phyloP scores from a whole-genome alignment of 495 filamentous ascomycete genomes.

The Aspergillus diversus region DNA sequence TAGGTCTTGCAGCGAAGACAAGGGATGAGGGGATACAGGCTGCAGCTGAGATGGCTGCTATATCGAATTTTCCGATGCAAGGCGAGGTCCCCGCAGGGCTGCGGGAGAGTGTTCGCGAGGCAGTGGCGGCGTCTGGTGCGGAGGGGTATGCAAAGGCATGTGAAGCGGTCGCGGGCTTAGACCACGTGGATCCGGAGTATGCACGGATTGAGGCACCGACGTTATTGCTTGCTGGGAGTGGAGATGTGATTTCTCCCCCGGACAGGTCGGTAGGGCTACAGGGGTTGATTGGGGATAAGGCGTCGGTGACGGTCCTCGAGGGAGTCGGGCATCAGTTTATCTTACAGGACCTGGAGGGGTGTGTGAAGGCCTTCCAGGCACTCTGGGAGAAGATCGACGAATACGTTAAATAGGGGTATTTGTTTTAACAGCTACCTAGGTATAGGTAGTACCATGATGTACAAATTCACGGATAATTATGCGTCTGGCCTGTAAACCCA shows the following conservation, averaged over 20 bases:
- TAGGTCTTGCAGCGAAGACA: conserved; percentile 6
- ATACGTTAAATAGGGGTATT: background rate
- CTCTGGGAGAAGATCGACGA: background rate
- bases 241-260: conserved; percentile 16
- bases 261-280: conserved; percentile 3
- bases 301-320: conserved; percentile 6
- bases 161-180: conserved; percentile 7
- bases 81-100: background rate
- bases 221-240: conserved; percentile 3
- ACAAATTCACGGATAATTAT: background rate
- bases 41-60: conserved; percentile 1
- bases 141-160: conserved; percentile 10
- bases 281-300: conserved; percentile 14
- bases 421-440: background rate
- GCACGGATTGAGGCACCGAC: conserved; percentile 7
- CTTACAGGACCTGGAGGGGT: conserved; percentile 13
- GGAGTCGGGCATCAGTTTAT: conserved; percentile 15
- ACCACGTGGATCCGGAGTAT: conserved; percentile 13
- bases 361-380: background rate
- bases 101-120: conserved; percentile 3
- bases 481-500: too few relatives aligned
- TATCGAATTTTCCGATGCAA: conserved; percentile 3
- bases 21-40: conserved; percentile 1
- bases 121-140: background rate
- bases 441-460: background rate